Percentiles rank a stretch among this genome's conserved stretches.
These are phyloP conservation scores for Debaryomyces robertsiae DNA, from an alignment of 1,139 yeast species.

Conservation along the genomic window DNA sequence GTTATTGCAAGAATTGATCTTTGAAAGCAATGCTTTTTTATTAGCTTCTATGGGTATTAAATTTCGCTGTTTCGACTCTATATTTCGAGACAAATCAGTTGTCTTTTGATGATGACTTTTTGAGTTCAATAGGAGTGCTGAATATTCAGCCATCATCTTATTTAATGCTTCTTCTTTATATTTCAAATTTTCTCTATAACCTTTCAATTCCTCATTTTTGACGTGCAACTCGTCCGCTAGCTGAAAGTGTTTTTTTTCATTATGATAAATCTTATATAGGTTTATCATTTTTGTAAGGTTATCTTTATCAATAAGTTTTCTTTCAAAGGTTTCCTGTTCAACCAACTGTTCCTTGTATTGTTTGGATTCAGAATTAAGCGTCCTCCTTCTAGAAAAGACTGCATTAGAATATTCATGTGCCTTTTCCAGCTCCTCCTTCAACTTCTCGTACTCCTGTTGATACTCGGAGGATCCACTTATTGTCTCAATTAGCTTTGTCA, in stretches of 20 bases:
- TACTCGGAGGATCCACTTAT: constrained; percentile 80
- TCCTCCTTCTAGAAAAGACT: constrained; percentile 71
- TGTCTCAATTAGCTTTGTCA: constrained; percentile 74
- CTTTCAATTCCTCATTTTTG: constrained; percentile 32
- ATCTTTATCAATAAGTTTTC: constrained; percentile 51
- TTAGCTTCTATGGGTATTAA: constrained; percentile 61
- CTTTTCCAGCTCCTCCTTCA: constrained; percentile 65
- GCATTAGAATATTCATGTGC: constrained; percentile 68
- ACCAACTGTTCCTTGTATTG: constrained; percentile 77
- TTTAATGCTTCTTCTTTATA: constrained; percentile 30
- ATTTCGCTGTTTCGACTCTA: constrained; percentile 50
- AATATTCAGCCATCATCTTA: constrained; percentile 43
- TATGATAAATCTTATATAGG: constrained; percentile 69
- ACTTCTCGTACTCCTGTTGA: constrained; percentile 64
- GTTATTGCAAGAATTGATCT: constrained; percentile 49
- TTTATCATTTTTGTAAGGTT: constrained; percentile 52
- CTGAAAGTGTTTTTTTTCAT: constrained; percentile 50
- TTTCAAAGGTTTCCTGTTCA: constrained; percentile 72
- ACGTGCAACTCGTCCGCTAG: constrained; percentile 27
- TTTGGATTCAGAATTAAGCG: constrained; percentile 73
- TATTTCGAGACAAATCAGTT: constrained; percentile 37
- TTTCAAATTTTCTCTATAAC: constrained; percentile 26
- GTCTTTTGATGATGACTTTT: constrained; percentile 45
- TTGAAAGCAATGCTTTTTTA: constrained; percentile 49
- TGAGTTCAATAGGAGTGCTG: constrained; percentile 47